Conservation (phyloP, 805 yeast genomes). For the Candida adriatica region DNA sequence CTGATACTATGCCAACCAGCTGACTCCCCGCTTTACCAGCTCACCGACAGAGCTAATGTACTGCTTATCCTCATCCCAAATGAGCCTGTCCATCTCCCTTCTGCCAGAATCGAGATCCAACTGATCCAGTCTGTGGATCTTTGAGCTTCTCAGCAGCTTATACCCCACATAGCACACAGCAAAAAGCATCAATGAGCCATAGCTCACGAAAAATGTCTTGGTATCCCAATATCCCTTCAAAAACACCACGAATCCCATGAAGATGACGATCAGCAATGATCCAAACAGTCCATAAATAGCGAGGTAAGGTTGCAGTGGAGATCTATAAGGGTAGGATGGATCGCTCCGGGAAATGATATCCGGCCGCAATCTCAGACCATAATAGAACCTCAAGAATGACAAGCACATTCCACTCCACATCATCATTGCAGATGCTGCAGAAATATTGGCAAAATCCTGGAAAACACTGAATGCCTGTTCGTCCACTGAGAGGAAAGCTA, state of each 20-base stretch:
- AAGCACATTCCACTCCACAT: constrained; percentile 75
- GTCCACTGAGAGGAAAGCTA: constrained; percentile 55
- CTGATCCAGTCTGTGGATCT: constrained; percentile 61
- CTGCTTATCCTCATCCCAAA: constrained; percentile 69
- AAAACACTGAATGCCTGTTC: constrained; percentile 55
- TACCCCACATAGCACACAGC: constrained; percentile 44
- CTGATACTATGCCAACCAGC: constrained; percentile 24
- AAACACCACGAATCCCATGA: constrained; percentile 60
- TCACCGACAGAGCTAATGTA: constrained; percentile 28
- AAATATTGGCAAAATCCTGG: constrained; percentile 57
- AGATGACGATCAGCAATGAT: constrained; percentile 40
- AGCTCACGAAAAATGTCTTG: constrained; percentile 56
- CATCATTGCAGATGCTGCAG: constrained; percentile 68
- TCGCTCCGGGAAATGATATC: constrained; percentile 61
- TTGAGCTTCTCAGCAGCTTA: constrained; percentile 54
- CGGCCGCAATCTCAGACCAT: constrained; percentile 52
- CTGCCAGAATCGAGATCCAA: constrained; percentile 80
- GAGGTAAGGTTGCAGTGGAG: constrained; percentile 64
- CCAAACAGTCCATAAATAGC: constrained; percentile 59
- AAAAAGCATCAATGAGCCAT: constrained; percentile 54
- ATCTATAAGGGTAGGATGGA: constrained; percentile 57
- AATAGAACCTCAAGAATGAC: constrained; percentile 56
- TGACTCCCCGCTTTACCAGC: constrained; percentile 20
- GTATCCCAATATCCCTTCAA: constrained; percentile 51
- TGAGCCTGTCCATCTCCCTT: constrained; percentile 71